Evolutionary conservation across 1,284 basidiomycete genomes (phyloP), one percentile per base, ranked within the genome.

Genomic region (Cutaneotrichosporon dermatis): DNA sequence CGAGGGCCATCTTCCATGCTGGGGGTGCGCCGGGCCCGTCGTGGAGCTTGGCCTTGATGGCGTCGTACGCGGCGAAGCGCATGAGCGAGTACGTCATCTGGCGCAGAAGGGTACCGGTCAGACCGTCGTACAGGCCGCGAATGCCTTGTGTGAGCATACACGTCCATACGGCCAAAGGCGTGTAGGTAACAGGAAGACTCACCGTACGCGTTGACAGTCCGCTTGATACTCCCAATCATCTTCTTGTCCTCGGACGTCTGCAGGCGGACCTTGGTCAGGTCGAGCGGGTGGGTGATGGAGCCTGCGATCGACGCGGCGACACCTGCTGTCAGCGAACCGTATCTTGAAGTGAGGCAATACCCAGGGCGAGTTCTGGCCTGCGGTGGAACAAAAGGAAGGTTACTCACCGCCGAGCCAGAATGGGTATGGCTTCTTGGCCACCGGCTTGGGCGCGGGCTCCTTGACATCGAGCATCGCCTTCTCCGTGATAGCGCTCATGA

Each of bases 41-140:
- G 36, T 88, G 88, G 2, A 93, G 69, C 4, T 86, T 67, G 79
- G 87, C 89, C 82, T 94, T 94, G 74, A 88, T 87, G 79, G 89
- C 88, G 69, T 95, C 92, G 77, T 94, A 94, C 25, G 90, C 89
- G 83, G 91, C 93, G 81, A 95, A 95, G 12, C 92, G 85, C 72
- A 90, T 92, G 74, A 94, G 81, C 49, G 89, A 92, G 79, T 94
- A 94, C 34, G 87, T 90, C 91, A 94, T 91, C 79, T 95, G 92
- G 40, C 92, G 85, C 71, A 94, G 79, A 84, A 91, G 88, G 36
- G 92, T 94, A 37, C 91, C 92, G 1, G 88, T 83, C 60, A 94
- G 89, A 16, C 92, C 92, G 69, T 92, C 91, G 70, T 86, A 91
- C 49, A 92, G 80, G 0, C 91, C 91, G 50, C 86, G 82, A 39